These are phyloP conservation scores for Auricularia heimuer DNA, from an alignment of 768 basidiomycete genomes.

Conservation along the genomic window DNA sequence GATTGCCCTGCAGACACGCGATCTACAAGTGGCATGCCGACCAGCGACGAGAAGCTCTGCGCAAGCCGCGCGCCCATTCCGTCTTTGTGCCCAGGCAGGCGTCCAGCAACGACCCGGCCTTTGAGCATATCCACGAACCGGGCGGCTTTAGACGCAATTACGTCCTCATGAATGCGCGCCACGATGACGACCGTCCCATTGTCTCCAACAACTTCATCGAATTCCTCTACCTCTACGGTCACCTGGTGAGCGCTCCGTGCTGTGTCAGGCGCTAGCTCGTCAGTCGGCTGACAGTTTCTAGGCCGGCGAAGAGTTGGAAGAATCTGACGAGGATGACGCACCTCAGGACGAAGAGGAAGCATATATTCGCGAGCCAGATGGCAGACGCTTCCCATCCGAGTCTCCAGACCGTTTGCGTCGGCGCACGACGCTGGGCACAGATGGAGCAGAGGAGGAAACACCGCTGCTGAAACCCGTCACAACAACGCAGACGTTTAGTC, in stretches of 20 bases:
- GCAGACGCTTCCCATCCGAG: background rate
- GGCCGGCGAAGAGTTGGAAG: constrained; percentile 87
- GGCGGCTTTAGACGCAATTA: constrained; percentile 48
- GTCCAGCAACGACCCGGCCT: constrained; percentile 53
- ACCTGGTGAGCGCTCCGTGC: constrained; percentile 60
- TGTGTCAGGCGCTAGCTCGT: background rate
- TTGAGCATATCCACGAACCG: constrained; percentile 90
- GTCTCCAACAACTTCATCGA: constrained; percentile 83
- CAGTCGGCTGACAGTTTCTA: constrained; percentile 19
- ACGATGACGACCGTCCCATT: constrained; percentile 24
- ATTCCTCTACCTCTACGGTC: constrained; percentile 89
- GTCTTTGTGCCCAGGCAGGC: constrained; percentile 14
- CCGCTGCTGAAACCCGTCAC: constrained; percentile 16
- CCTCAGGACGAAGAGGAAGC: constrained; percentile 41
- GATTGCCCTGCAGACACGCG: constrained; percentile 49
- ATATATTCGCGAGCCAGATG: constrained; percentile 12
- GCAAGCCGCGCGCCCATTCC: constrained; percentile 5
- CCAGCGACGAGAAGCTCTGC: constrained; percentile 41
- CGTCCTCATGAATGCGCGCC: background rate
- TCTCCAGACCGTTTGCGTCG: background rate
- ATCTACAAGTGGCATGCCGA: constrained; percentile 94
- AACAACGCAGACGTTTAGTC: constrained; percentile 39
- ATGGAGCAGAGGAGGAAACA: constrained; percentile 16
- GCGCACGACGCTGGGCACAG: background rate
- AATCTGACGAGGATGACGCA: constrained; percentile 72